phyloP scores from a whole-genome alignment of 441 rosid species.

The Croton setiger region DNA sequence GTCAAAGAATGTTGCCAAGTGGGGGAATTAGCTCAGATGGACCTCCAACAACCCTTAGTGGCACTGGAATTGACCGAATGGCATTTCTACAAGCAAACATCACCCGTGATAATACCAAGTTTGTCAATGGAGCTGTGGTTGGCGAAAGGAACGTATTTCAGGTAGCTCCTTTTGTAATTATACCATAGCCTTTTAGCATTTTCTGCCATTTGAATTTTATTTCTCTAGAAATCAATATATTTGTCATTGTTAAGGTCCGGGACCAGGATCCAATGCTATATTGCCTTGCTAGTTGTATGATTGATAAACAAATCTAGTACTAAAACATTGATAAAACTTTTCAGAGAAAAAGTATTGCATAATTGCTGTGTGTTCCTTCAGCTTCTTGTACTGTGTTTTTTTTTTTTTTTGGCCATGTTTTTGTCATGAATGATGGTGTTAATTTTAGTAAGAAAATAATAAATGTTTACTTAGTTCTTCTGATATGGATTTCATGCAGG shows the following conservation, averaged over 20 bases:
- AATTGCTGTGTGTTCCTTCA: not conserved
- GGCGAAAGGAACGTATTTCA: slow-evolving; percentile 94
- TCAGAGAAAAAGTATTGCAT: not conserved
- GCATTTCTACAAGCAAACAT: slow-evolving; percentile 90
- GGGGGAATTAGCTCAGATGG: slow-evolving; percentile 99
- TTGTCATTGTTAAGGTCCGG: not conserved
- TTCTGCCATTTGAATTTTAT: not conserved
- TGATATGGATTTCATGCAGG: not conserved
- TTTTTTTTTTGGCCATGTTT: not conserved
- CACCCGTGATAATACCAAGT: slow-evolving; percentile 92
- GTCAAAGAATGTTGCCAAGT: slow-evolving; percentile 88
- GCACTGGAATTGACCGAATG: slow-evolving; percentile 91
- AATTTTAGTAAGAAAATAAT: not conserved
- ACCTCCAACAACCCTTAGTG: slow-evolving; percentile 97
- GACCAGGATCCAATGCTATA: not conserved
- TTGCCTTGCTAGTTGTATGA: not conserved
- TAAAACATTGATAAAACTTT: not conserved
- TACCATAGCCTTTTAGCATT: not conserved
- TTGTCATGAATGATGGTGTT: not conserved
- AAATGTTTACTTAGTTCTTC: not conserved
- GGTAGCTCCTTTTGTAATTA: slow-evolving; percentile 40
- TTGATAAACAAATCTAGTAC: not conserved
- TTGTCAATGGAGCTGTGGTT: slow-evolving; percentile 89
- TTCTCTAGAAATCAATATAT: not conserved
- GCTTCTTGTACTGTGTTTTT: not conserved